Evolutionary conservation across 225 moss, liverwort and hornwort species (phyloP), one percentile per base, ranked within the genome.

Genomic region (Lunularia cruciata): DNA sequence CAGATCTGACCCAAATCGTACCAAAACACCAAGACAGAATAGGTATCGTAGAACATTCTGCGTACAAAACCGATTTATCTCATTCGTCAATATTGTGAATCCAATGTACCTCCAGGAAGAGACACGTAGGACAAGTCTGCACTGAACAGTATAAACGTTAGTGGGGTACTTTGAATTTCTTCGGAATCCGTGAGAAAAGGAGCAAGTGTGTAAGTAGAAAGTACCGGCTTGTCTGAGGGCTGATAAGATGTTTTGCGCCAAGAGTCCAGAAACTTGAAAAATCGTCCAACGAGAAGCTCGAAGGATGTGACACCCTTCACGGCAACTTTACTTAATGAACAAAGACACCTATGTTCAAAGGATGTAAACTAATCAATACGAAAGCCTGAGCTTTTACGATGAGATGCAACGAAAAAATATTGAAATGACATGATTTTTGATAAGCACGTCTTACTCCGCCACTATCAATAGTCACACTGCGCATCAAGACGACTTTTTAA

Each of bases 321-420:
- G 26, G 87, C 84, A 69, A 95, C 80, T 83, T 84, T 96, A 79
- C 87, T 86, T 71, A 96, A 79, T 32, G 96, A 89, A 77, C 92
- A 92, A 62, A 96, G 90, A 81, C 96, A 92, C 80, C 90, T 90
- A 83, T 26, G 78, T 39, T 23, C 34, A 25, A 31, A 53, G 1
- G 40, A 40, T n/a, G 40, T 13, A 13, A 40, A 40, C 13, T 13
- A 40, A 6, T 40, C 6, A 40, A 40, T 6, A 40, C 6, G 6
- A 13, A 13, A 40, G 40, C n/a, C 6, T 40, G 40, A 40, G 40
- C 40, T 40, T 40, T 6, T 13, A 13, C 6, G 13, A 40, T 40
- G 13, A 40, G 40, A 40, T 13, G 40, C 40, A 40, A 13, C 40
- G 8, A 40, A 40, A 6, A 6, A 40, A n/a, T n/a, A n/a, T n/a